Percentiles rank a stretch among this genome's conserved stretches.
Conservation (phyloP, 108 stramenopile genomes). For the Pseudonitzschia delicatissima region DNA sequence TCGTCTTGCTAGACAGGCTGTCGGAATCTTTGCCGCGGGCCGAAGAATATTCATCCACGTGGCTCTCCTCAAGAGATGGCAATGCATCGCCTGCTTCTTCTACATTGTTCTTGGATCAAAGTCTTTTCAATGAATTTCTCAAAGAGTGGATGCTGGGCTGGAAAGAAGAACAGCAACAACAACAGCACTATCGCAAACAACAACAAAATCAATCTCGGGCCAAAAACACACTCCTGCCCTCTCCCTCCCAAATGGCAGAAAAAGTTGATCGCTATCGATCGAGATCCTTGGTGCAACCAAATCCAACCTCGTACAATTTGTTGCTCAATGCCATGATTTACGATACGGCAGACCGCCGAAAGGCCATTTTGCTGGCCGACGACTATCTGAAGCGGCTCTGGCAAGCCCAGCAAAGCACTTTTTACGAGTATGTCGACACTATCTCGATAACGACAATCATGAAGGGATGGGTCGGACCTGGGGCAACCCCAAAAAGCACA, state of each 20-base stretch:
- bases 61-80: neutral
- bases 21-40: neutral
- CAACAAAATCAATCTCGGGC: neutral
- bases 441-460: constrained; percentile 26
- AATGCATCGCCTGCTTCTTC: neutral
- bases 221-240: neutral
- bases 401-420: constrained; percentile 8
- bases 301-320: constrained; percentile 22
- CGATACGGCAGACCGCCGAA: neutral
- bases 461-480: constrained; percentile 24
- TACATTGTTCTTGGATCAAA: neutral
- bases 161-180: neutral
- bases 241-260: constrained; percentile 17
- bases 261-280: constrained; percentile 32
- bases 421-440: constrained; percentile 7
- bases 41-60: neutral
- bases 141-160: constrained; percentile 8
- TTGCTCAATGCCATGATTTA: constrained; percentile 11
- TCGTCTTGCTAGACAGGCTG: neutral
- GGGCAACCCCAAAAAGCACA: constrained; percentile 16
- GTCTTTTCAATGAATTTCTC: neutral
- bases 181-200: no score
- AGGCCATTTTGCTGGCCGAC: constrained; percentile 23
- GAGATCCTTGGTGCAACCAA: constrained; percentile 23
- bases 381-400: constrained; percentile 14